Conservation (phyloP, 805 yeast genomes). For the Priceomyces castillae region DNA sequence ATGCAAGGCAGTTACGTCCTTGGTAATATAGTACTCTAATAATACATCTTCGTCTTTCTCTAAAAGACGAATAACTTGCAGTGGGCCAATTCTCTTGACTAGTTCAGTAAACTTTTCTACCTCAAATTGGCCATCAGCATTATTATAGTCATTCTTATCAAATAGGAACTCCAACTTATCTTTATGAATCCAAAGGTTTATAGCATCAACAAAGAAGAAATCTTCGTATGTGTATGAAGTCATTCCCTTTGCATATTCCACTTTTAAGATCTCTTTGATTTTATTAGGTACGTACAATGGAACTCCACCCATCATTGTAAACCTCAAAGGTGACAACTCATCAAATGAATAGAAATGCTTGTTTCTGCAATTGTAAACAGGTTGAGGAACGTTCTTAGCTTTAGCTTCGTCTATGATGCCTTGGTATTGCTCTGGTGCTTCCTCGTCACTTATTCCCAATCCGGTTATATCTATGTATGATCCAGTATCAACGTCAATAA, state of each 20-base stretch:
- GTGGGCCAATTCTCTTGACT: constrained; percentile 15
- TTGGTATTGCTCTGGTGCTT: constrained; percentile 18
- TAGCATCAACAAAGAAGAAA: constrained; percentile 21
- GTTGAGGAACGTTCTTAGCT: constrained; percentile 16
- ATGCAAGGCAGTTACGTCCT: constrained; percentile 24
- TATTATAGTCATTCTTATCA: constrained; percentile 13
- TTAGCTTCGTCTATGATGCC: constrained; percentile 2
- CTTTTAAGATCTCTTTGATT: constrained; percentile 20
- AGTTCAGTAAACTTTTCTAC: constrained; percentile 15
- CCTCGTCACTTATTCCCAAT: constrained; percentile 21
- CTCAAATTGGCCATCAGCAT: constrained; percentile 13
- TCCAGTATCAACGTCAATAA: constrained; percentile 61
- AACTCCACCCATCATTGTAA: constrained; percentile 56
- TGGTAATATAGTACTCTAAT: constrained; percentile 26
- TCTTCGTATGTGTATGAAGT: constrained; percentile 18
- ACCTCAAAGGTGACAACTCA: constrained; percentile 53
- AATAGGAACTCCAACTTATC: constrained; percentile 13
- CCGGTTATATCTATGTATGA: constrained; percentile 60
- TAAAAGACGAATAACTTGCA: constrained; percentile 18
- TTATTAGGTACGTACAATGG: constrained; percentile 28
- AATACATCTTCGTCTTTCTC: constrained; percentile 21
- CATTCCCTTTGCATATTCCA: constrained; percentile 20
- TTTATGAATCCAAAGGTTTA: constrained; percentile 17
- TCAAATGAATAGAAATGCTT: constrained; percentile 51
- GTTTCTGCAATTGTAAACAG: constrained; percentile 51